Evolutionary conservation across 305 asterid species (phyloP), one percentile per base, ranked within the genome.

Genomic region (Stenogyne calaminthoides): DNA sequence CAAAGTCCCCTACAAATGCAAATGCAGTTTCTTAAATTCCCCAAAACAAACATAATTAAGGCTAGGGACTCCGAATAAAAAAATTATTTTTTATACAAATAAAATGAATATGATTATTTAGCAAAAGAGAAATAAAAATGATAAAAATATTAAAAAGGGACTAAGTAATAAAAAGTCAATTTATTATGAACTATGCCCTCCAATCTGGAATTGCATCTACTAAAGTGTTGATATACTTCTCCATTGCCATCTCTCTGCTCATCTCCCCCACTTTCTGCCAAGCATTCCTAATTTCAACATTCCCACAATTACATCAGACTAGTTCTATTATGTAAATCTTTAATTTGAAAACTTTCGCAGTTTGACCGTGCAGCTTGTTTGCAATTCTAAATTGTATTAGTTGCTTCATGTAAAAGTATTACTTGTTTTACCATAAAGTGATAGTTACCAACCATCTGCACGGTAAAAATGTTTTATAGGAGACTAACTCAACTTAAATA

Each of bases 231-330:
- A 84, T 44, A 57, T 89, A 89, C 19, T 82, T 81, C 74, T 89
- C 90, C 96, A 89, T 89, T 7, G 93, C 93, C 76, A 32, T 67
- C 70, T 87, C 89, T 64, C 80, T 52, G 47, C 84, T 83, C 84
- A 89, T 85, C 74, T 84, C 54, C 20, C 89, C 89, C 6, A 84
- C 80, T 80, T 70, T 82, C 75, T 77, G 82, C 95, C 92, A 89
- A 76, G 90, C 86, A 78, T 81, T 81, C 96, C 96, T 89, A 76
- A 47, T 47, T 15, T 32, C 71, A 69, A 16, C 56, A 18, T 72
- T 60, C 15, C 39, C 62, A 49, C 72, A 37, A 37, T 37, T 8
- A 37, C 11, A 37, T 7, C 10, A 37, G 42, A 37, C 2, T 7
- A 32, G 2, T 37, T 37, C n/a, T n/a, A n/a, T 27, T n/a, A 27